Conservation (phyloP, 768 basidiomycete species). For the Obba rivulosa region DNA sequence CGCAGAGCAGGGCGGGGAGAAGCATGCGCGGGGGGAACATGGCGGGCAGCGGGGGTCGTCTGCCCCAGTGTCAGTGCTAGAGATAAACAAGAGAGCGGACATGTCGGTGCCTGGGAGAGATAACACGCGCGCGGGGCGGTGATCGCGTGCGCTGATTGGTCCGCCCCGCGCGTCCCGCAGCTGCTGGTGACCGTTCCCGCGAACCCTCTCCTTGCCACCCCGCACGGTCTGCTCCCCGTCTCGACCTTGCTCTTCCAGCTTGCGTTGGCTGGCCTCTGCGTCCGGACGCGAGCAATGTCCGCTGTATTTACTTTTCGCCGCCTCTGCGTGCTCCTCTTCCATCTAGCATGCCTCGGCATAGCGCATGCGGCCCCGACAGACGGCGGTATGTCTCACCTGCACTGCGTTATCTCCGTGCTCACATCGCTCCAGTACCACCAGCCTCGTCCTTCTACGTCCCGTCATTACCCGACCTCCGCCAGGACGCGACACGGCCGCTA, state of each 20-base stretch:
- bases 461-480: conserved; percentile 68
- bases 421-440: conserved; percentile 50
- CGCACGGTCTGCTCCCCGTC: neutral
- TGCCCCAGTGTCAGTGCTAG: neutral
- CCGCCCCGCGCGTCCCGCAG: neutral
- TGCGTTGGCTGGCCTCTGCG: conserved; percentile 1
- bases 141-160: too few relatives aligned
- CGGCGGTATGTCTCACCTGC: conserved; percentile 4
- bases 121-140: neutral
- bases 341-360: conserved; percentile 3
- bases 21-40: conserved; percentile 48
- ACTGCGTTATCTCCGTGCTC: neutral
- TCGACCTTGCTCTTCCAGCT: neutral
- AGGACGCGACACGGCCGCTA: conserved; percentile 65
- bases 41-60: conserved; percentile 23
- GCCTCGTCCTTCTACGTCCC: conserved; percentile 84
- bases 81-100: neutral
- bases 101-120: conserved; percentile 7
- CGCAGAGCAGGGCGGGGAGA: conserved; percentile 25
- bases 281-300: conserved; percentile 5
- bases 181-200: neutral
- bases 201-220: neutral
- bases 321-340: conserved; percentile 8
- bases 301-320: conserved; percentile 7
- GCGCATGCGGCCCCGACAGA: conserved; percentile 24